Evolutionary conservation across 192 early-diverging fungal species (phyloP), one percentile per base, ranked within the genome.

Genomic region (Gamsiella multidivaricata): DNA sequence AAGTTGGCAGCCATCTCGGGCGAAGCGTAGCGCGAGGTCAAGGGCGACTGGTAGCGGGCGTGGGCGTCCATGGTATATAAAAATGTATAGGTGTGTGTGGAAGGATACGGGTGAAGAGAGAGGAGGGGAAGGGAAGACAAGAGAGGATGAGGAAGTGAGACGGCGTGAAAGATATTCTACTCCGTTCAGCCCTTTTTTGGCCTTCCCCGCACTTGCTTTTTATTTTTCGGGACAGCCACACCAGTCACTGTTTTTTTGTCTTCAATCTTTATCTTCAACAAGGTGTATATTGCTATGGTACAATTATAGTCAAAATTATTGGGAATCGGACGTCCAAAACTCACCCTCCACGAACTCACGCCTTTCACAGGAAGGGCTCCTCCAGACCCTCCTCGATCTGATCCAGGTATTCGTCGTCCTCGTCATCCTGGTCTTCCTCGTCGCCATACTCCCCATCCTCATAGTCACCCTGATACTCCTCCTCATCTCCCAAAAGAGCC

Each of bases 1-100:
- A 98, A 98, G 90, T 95, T 95, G 81, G 89, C 91, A 1, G 94
- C 91, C 96, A 99, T 99, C 85, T 97, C 96, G 60, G 93, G 88
- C 47, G 94, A 96, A 59, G 96, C 96, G 83, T 99, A 99, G 36
- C 97, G 91, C 68, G 94, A 95, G 28, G 96, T 97, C 82, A 98
- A 88, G n/a, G 97, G 97, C 59, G 92, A 94, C 71, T 92, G 88
- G 86, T 99, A 99, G 78, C 92, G 90, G 75, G 88, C 85, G 86
- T 97, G 93, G 26, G 83, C 34, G 47, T 80, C 73, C 80, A 87
- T 86, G 18, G 62, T 39, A 32, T 31, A 3, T 22, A 1, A 18
- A 34, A 41, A n/a, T 56, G 25, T 70, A 1, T 51, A 4, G 42
- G 20, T 10, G 17, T 25, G 41, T 20, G 4, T 32, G 33, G 33